Base-by-base conservation (phyloP, 805 yeast species). In the Saturnispora quitensis region DNA sequence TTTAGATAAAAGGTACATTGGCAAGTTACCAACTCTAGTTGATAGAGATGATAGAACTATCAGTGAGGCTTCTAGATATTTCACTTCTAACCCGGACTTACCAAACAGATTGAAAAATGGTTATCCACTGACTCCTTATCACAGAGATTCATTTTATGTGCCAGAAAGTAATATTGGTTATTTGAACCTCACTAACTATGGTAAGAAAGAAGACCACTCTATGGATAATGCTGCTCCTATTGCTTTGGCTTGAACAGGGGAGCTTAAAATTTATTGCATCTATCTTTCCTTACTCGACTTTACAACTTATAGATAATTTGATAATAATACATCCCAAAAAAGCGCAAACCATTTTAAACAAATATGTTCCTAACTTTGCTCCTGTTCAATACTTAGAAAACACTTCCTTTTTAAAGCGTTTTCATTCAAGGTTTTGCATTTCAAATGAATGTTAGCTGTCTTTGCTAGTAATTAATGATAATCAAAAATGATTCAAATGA, bases 11-110 rank as follows among this genome's bases (percentile, higher is more conserved):
- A 56, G 53, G 43, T 61, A 60, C 9, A 60, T 59, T 43, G 34
- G 43, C 6, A 50, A 42, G n/a, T 31, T 56, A 12, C 40, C 45
- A 13, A 27, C 42, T 8, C 45, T 35, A 7, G 58, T 60, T 24
- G 55, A 53, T n/a, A 56, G 60, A 12, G 69, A 73, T 53, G 68
- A 68, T 40, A 64, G 74, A 56, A 77, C 82, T 4, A 62, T 75
- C 49, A 64, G 74, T 55, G 77, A 67, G 0, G 59, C 66, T 50
- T 65, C 72, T 5, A 62, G 79, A 54, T 63, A 60, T 53, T 74
- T 57, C 54, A 70, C 68, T 15, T 63, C 77, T 1, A 75, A 74
- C 55, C 79, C 79, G 5, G 78, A 75, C 56, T 61, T 75, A 20
- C 65, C 63, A 5, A 40, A 58, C 5, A 63, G 76, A 53, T 58